Evolutionary conservation across 208 protist species (phyloP), one percentile per base, ranked within the genome.

Genomic region (Leishmania tarentolae): DNA sequence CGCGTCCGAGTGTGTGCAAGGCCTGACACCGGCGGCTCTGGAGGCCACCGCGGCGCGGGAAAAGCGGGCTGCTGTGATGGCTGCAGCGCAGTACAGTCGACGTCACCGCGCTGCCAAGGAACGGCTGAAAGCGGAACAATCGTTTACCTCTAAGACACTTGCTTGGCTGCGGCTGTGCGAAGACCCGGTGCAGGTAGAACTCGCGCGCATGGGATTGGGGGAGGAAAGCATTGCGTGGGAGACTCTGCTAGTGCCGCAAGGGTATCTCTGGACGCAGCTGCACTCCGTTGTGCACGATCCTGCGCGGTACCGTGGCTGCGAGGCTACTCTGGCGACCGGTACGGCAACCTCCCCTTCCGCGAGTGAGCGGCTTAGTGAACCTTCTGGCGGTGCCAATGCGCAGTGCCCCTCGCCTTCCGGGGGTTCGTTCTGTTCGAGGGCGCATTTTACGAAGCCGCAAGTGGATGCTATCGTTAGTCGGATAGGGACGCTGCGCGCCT

Each of bases 391-490:
- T 24, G 50, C 59, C 21, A 17, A n/a, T 44, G 42, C 70, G 46
- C 52, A 65, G 35, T 8, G 80, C 15, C 9, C 75, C 44, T 19
- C 71, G 15, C 9, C 75, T 13, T 35, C 28, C 11, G 28, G 28
- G n/a, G 2, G 13, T 31, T 37, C 15, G 50, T 21, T 21, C 44
- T 13, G 79, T 17, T 31, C 44, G 13, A 66, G 53, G n/a, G 66
- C 78, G 40, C 24, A 77, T 50, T 93, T 93, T 31, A 91, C 82
- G 46, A 93, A 95, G 79, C n/a, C 84, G 19, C 90, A 94, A 82
- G 85, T 90, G 71, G 88, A 97, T 76, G 80, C 82, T 24, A 28
- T 95, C 37, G 94, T 95, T 19, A 94, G 90, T 65, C 69, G 79
- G 0, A 86, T 87, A 24, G 87, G 93, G 80, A 75, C 69, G 44